These are phyloP conservation scores for Paradendryphiella salina DNA, from an alignment of 2,329 filamentous ascomycete genomes.

Conservation along the genomic window DNA sequence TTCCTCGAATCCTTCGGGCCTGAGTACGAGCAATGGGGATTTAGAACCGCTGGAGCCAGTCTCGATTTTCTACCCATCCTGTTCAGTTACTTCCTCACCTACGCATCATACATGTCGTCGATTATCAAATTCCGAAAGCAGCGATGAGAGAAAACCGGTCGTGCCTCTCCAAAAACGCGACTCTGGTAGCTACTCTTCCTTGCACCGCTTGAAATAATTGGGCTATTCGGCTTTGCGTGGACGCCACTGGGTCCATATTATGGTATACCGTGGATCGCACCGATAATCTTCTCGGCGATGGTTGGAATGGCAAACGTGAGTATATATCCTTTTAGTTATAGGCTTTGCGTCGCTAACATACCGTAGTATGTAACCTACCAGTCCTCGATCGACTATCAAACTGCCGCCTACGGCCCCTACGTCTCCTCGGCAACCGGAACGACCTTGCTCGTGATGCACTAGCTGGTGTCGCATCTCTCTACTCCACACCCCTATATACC, in stretches of 20 bases:
- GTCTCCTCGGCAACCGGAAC: constrained; percentile 76
- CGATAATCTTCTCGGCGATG: constrained; percentile 65
- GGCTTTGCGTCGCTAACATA: neutral
- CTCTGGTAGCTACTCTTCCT: constrained; percentile 68
- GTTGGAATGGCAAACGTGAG: constrained; percentile 69
- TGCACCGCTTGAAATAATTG: constrained; percentile 64
- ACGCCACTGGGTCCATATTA: constrained; percentile 62
- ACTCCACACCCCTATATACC: constrained; percentile 58
- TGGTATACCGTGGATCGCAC: constrained; percentile 67
- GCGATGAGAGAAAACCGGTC: constrained; percentile 55
- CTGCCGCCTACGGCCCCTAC: constrained; percentile 72
- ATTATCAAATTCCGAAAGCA: constrained; percentile 55
- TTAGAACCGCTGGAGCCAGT: constrained; percentile 60
- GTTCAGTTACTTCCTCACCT: constrained; percentile 67
- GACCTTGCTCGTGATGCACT: constrained; percentile 74
- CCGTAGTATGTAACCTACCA: constrained; percentile 68
- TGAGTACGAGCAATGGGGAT: constrained; percentile 69
- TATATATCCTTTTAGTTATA: neutral
- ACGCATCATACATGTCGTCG: constrained; percentile 61
- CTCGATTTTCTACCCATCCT: constrained; percentile 68
- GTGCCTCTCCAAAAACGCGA: constrained; percentile 64
- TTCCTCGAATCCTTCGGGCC: constrained; percentile 71
- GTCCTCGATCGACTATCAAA: constrained; percentile 78
- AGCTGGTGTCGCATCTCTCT: constrained; percentile 71
- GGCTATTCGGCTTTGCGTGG: constrained; percentile 71